Evolutionary conservation across 2,329 filamentous ascomycete species (phyloP).

Genomic region (Penicillium crustosum): DNA sequence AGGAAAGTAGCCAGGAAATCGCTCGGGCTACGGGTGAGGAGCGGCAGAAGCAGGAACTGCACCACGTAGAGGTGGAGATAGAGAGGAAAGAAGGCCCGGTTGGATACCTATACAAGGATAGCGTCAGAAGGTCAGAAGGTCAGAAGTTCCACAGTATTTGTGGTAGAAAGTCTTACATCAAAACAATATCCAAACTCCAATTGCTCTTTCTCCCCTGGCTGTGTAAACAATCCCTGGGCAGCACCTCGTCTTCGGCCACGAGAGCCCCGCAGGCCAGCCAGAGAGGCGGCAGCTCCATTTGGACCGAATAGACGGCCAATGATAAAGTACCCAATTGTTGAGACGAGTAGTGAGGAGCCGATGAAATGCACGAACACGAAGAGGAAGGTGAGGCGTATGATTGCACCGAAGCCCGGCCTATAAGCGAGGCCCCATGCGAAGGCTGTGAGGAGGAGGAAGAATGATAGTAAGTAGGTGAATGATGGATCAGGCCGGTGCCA

Average conservation of each 20-base stretch:
- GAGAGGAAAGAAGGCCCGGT: constrained; percentile 66
- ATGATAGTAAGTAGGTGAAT: constrained; percentile 67
- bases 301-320: constrained; percentile 63
- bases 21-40: constrained; percentile 47
- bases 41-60: constrained; percentile 66
- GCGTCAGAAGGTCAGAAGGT: background rate
- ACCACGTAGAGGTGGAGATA: constrained; percentile 67
- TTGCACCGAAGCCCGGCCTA: constrained; percentile 48
- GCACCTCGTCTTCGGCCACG: constrained; percentile 51
- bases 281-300: constrained; percentile 45
- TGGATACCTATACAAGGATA: constrained; percentile 53
- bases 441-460: constrained; percentile 60
- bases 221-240: constrained; percentile 59
- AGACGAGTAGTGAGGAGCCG: constrained; percentile 58
- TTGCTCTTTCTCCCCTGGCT: constrained; percentile 56
- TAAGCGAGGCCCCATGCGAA: constrained; percentile 61
- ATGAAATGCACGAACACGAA: constrained; percentile 62
- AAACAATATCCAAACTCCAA: constrained; percentile 72
- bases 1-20: constrained; percentile 55
- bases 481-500: constrained; percentile 69
- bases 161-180: constrained; percentile 53
- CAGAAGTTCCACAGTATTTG: background rate
- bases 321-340: constrained; percentile 63
- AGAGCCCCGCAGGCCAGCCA: constrained; percentile 48
- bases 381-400: constrained; percentile 49